A percentile compares a stretch with the other conserved stretches of the same genome.
Evolutionary conservation across 148 eudicot genomes (phyloP).

Genomic region (Vaccinium vitisidaea): DNA sequence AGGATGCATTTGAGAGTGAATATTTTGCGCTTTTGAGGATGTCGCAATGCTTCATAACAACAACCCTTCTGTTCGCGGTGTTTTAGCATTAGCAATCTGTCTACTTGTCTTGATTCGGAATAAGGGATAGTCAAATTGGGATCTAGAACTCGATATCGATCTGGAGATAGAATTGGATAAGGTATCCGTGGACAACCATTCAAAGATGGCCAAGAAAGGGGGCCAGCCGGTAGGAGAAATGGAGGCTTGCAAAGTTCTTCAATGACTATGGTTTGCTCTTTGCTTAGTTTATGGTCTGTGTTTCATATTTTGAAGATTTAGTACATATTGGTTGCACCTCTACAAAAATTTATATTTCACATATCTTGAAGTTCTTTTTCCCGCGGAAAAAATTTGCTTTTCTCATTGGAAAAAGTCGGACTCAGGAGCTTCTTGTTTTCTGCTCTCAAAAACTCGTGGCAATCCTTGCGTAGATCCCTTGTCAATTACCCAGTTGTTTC

Average conservation of each 20-base stretch:
- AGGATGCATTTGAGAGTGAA: too few relatives aligned
- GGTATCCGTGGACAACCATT: neutral
- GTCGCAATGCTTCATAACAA: neutral
- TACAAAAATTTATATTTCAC: too few relatives aligned
- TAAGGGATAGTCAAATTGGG: neutral
- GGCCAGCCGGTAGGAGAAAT: neutral
- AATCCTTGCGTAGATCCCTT: too few relatives aligned
- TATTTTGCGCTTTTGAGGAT: too few relatives aligned
- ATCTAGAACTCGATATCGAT: neutral
- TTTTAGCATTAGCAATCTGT: neutral
- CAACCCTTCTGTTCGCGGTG: neutral
- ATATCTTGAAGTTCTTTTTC: too few relatives aligned
- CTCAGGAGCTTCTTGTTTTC: too few relatives aligned
- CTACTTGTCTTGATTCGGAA: neutral
- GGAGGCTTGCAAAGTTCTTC: neutral
- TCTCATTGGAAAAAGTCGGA: too few relatives aligned
- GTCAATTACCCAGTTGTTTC: too few relatives aligned
- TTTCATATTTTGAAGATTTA: neutral
- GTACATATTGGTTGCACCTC: neutral
- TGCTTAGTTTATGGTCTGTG: neutral
- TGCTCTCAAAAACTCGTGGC: too few relatives aligned
- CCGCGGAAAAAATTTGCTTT: too few relatives aligned
- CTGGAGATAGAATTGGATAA: neutral
- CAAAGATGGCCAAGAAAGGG: neutral
- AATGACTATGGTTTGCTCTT: neutral